Evolutionary conservation across 1,139 yeast species (phyloP), one percentile per base, ranked within the genome.

Genomic region (Petasospora fabianii): DNA sequence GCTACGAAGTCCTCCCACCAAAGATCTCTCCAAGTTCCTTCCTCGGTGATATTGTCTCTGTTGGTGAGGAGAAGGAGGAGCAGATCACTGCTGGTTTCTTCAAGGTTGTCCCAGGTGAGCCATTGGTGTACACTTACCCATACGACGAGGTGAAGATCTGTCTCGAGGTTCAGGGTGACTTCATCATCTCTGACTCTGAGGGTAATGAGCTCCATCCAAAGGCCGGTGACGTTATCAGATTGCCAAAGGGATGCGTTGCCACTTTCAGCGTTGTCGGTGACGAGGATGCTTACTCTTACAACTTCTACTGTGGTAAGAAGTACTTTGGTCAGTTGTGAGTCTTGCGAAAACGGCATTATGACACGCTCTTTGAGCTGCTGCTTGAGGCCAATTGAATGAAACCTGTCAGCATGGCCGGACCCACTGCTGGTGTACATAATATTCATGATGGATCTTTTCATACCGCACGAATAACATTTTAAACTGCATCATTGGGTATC

Each of bases 21-120:
- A 61, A 59, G 39, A 68, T 76, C 49, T 67, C 77, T 26, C 73
- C 73, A 49, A 71, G 70, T 64, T 73, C 82, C 3, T 76, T 66
- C 65, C 66, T 76, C 51, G 77, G 79, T 39, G 81, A 76, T 53
- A 60, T 68, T 36, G 68, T 69, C 61, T 64, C 74, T 24, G 68
- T 77, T 26, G 75, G 71, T 30, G 75, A 75, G 42, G 67, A 65
- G 39, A 60, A 65, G 41, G 77, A 70, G 30, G 59, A 70, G 46
- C 74, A 74, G 50, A 68, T 76, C 41, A 61, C 75, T 11, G 68
- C 73, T 58, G 82, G 82, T 38, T 76, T 76, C 62, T 76, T 70
- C 67, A 75, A 65, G 55, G 80, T 75, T 54, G 76, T 75, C 52
- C 68, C 70, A 46, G 82, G 82, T 48, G 79, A 75, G 59, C 71